Evolutionary conservation across 1,139 yeast species (phyloP), one percentile per base, ranked within the genome.

Genomic region (Geotrichum restrictum): DNA sequence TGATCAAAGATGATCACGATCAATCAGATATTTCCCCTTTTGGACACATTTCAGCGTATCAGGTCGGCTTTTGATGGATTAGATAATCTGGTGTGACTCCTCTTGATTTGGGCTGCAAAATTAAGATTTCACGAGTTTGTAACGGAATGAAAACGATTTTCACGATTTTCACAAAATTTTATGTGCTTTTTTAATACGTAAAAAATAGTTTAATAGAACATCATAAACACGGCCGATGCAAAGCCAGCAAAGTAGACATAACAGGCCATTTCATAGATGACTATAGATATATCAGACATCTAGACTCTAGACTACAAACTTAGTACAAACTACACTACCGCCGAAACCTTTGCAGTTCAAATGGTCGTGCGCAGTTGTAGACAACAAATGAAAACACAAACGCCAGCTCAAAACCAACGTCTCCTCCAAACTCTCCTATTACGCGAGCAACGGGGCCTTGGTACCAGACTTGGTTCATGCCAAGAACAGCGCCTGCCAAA

Each of bases 401-500:
- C 6, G 24, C 41, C 4, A 37, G 24, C 41, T 86, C 95, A 64
- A 87, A 87, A 37, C 96, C 96, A 63, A 89, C 78, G 69, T 89
- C 97, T 60, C 91, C 96, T 64, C 95, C 95, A 60, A 55, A 74
- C 1, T 66, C 74, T 54, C 94, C 95, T 63, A 87, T 82, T 57
- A 69, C 60, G 43, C 62, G 67, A 41, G 82, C 93, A 61, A 88
- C 63, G 46, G 80, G 83, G 60, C 96, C 96, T 13, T 68, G 67
- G 73, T 82, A 91, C 89, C 95, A 89, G 11, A 78, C 78, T 74
- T 88, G 96, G 65, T 77, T 74, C 94, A 89, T 88, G 60, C 97
- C 96, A 41, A 86, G 57, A 16, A 81, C 95, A 43, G 83, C 88
- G 67, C 96, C 96, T 43, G 85, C 89, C 48, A 79, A 84, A 69